Conservation (phyloP, 768 basidiomycete species). For the Tulasnella sp. region DNA sequence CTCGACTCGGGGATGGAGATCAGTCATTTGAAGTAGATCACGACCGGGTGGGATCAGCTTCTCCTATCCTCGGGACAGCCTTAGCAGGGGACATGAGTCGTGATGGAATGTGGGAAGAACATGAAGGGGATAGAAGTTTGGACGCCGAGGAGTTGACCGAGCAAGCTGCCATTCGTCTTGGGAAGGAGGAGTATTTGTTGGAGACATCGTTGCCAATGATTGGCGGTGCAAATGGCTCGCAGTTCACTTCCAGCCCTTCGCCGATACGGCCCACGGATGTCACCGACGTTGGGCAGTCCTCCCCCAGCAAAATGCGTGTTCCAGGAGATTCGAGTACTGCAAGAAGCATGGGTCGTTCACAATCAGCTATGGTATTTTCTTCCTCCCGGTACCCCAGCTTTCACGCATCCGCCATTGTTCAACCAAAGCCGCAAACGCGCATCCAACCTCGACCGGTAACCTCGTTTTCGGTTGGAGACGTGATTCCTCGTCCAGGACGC, state of each 20-base stretch:
- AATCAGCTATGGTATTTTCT: not conserved
- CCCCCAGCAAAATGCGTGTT: not conserved
- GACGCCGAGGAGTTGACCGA: conserved; percentile 5
- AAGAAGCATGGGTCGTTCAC: not conserved
- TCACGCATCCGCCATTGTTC: not conserved
- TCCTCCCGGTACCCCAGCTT: not conserved
- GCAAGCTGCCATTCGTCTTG: not conserved
- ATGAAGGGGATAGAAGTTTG: not conserved
- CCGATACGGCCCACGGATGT: not conserved
- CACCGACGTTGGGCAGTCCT: not conserved
- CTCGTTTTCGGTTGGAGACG: not conserved
- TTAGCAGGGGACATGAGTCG: conserved; percentile 8
- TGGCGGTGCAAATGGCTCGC: not conserved
- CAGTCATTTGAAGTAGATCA: not conserved
- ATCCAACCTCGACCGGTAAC: not conserved
- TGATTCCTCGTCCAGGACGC: not conserved
- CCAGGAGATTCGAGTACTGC: not conserved
- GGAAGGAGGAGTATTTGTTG: conserved; percentile 11
- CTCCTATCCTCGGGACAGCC: not conserved
- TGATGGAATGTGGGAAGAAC: conserved; percentile 1
- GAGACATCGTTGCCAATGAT: not conserved
- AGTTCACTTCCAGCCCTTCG: not conserved
- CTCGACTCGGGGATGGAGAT: not conserved
- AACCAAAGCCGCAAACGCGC: not conserved
- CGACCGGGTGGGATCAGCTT: not conserved